phyloP scores from a whole-genome alignment of 305 asterid genomes.

The Ruellia speciosa region DNA sequence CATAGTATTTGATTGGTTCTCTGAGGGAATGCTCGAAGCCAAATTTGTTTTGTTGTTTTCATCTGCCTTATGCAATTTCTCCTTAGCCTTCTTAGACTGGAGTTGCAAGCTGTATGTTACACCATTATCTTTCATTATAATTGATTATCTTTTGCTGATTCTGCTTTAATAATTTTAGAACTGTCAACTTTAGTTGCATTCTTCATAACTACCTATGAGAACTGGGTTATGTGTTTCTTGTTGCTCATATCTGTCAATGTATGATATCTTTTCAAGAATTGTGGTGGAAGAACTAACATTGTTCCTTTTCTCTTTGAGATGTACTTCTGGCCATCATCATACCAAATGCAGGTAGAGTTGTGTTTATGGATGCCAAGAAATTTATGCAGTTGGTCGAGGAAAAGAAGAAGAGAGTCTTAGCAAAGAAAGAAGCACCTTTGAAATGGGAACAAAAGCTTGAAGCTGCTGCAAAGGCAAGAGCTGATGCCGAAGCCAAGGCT shows the following conservation, averaged over 20 bases:
- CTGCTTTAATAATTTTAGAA: too few species aligned
- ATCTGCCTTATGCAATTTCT: too few species aligned
- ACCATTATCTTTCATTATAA: background rate
- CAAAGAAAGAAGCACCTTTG: slow-evolving; percentile 86
- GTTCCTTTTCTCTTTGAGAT: slow-evolving; percentile 98
- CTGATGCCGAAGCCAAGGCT: slow-evolving; percentile 66
- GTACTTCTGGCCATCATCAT: slow-evolving; percentile 93
- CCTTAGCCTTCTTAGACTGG: too few species aligned
- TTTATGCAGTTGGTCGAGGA: slow-evolving; percentile 96
- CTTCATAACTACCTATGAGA: background rate
- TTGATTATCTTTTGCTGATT: too few species aligned
- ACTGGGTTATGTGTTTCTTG: background rate
- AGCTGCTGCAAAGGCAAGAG: slow-evolving; percentile 72
- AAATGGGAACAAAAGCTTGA: slow-evolving; percentile 98
- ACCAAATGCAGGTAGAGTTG: slow-evolving; percentile 95
- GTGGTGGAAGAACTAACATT: slow-evolving; percentile 69
- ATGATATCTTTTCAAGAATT: background rate
- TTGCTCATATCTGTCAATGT: background rate
- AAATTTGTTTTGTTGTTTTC: too few species aligned
- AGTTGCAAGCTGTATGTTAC: too few species aligned
- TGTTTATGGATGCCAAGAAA: slow-evolving; percentile 93
- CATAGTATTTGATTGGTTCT: too few species aligned
- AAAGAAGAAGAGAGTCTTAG: slow-evolving; percentile 78
- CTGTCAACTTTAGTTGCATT: background rate
- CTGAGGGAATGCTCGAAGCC: too few species aligned